Evolutionary conservation across 2,329 filamentous ascomycete genomes (phyloP).

Genomic region (Pestalotiopsis sp.): DNA sequence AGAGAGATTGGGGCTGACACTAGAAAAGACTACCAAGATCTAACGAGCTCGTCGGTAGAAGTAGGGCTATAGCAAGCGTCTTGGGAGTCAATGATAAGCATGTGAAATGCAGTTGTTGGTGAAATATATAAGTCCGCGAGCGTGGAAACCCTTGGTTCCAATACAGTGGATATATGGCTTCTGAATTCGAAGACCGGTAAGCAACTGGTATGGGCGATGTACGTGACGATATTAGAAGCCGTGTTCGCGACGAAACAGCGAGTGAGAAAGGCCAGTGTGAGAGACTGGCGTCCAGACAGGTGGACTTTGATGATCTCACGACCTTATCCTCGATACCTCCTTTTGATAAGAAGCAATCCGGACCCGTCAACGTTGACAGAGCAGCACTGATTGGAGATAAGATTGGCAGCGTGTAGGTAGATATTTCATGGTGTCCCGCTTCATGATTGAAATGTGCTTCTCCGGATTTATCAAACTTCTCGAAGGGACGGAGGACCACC

Average conservation of each 20-base stretch:
- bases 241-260: too few species aligned
- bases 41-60: neutral
- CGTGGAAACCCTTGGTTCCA: neutral
- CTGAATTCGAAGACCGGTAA: too few species aligned
- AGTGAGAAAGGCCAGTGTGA: neutral
- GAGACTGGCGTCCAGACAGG: neutral
- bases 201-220: too few species aligned
- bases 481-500: neutral
- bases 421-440: neutral
- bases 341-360: neutral
- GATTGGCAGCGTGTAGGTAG: neutral
- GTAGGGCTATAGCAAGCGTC: neutral
- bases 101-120: neutral
- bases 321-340: neutral
- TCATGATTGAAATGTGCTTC: neutral
- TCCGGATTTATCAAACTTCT: neutral
- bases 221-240: too few species aligned
- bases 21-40: neutral
- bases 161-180: too few species aligned
- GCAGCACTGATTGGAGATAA: neutral
- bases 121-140: neutral
- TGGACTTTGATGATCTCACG: neutral
- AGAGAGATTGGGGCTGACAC: neutral
- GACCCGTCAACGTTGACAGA: neutral
- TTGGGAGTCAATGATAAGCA: neutral